phyloP scores from a whole-genome alignment of 164 flowering plant genomes.

The Vitis cinerea region DNA sequence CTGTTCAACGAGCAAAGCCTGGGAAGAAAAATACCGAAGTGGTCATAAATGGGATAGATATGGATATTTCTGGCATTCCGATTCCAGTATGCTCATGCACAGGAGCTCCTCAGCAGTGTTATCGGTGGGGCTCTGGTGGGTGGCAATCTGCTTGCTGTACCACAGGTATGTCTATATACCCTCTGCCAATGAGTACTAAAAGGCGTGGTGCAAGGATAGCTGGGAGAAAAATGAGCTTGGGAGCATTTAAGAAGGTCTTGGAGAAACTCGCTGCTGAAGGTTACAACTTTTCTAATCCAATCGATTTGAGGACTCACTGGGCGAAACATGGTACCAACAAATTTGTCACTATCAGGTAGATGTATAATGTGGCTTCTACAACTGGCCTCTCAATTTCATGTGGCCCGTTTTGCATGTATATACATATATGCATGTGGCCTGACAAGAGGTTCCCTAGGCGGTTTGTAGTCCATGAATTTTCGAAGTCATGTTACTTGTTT shows the following conservation, averaged over 20 bases:
- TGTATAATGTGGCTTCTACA: neutral
- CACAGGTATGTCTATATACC: constrained; percentile 19
- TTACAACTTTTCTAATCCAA: constrained; percentile 20
- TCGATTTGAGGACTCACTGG: constrained; percentile 25
- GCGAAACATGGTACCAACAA: constrained; percentile 31
- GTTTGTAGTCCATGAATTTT: no score
- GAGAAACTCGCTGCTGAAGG: constrained; percentile 25
- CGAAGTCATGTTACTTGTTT: no score
- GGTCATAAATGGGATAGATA: constrained; percentile 21
- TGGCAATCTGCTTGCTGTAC: constrained; percentile 33
- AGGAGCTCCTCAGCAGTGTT: constrained; percentile 23
- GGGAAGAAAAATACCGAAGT: constrained; percentile 17
- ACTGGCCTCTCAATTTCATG: no score
- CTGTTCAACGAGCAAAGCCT: constrained; percentile 9
- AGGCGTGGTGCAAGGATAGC: constrained; percentile 24
- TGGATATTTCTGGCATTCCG: constrained; percentile 22
- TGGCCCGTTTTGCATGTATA: no score
- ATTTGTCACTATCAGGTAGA: constrained; percentile 26
- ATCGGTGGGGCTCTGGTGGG: constrained; percentile 30
- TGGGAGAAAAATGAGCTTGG: constrained; percentile 25
- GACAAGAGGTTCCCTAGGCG: no score
- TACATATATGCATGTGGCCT: no score
- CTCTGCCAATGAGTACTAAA: constrained; percentile 24
- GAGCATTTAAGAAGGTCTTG: constrained; percentile 24
- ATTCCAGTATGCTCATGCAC: constrained; percentile 28